phyloP scores from a whole-genome alignment of 768 basidiomycete genomes.

The Lactifluus hygrophoroides region DNA sequence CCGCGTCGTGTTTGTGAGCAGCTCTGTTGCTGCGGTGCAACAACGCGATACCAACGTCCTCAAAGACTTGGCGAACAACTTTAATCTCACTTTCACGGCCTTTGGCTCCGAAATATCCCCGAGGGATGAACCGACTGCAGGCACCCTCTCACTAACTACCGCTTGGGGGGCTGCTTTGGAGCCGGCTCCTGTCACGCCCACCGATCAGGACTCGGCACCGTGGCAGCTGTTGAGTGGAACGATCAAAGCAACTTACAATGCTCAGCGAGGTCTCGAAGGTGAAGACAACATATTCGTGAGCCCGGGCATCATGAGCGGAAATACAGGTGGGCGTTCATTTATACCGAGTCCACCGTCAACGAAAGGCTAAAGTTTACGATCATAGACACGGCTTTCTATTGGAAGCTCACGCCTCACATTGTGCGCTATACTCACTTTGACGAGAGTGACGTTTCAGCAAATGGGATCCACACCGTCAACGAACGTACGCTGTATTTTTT shows the following conservation, averaged over 20 bases:
- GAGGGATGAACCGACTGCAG: conserved; percentile 25
- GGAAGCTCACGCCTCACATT: conserved; percentile 18
- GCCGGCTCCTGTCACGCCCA: conserved; percentile 39
- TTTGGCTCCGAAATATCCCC: conserved; percentile 31
- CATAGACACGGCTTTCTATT: conserved; percentile 16
- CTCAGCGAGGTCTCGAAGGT: conserved; percentile 24
- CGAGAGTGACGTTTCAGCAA: conserved; percentile 1
- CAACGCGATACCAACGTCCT: conserved; percentile 26
- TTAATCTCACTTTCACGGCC: conserved; percentile 35
- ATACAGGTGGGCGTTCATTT: conserved; percentile 26
- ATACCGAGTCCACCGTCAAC: no score
- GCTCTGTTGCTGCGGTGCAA: conserved; percentile 28
- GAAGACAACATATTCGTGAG: conserved; percentile 28
- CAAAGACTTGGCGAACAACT: conserved; percentile 25
- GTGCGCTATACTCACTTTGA: conserved; percentile 22
- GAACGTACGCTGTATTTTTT: conserved; percentile 42
- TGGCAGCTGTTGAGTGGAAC: conserved; percentile 38
- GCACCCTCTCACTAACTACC: conserved; percentile 32
- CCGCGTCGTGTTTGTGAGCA: neutral
- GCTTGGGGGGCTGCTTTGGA: conserved; percentile 29
- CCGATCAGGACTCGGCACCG: conserved; percentile 27
- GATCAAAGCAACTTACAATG: conserved; percentile 33
- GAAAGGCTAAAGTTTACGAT: neutral
- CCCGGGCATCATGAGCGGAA: conserved; percentile 33
- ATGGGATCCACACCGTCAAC: conserved; percentile 58